Percentiles rank a stretch among this genome's conserved stretches.
phyloP scores from a whole-genome alignment of 768 basidiomycete species.

The Tephrocybe rancida region DNA sequence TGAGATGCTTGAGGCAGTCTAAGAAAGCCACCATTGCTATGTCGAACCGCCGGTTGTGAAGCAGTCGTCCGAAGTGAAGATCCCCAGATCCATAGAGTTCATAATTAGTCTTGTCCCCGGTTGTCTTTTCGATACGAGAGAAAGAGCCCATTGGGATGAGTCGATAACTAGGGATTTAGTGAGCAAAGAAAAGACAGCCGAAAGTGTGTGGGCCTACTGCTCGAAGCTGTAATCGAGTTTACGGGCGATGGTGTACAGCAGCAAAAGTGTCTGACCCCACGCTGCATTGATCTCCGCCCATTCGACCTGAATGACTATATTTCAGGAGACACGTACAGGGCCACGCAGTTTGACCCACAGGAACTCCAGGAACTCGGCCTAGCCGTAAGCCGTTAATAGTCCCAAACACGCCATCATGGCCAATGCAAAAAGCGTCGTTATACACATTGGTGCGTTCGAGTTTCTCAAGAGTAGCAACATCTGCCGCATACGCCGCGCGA shows the following conservation, averaged over 20 bases:
- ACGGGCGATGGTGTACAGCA: constrained; percentile 87
- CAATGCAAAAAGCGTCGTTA: constrained; percentile 94
- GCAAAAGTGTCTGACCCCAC: constrained; percentile 93
- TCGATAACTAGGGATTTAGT: constrained; percentile 63
- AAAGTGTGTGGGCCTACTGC: constrained; percentile 52
- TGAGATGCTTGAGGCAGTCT: constrained; percentile 90
- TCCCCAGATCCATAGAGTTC: constrained; percentile 97
- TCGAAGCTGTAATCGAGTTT: constrained; percentile 91
- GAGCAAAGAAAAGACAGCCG: background rate
- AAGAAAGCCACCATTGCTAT: constrained; percentile 95
- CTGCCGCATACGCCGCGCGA: constrained; percentile 77
- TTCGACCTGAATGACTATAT: constrained; percentile 65
- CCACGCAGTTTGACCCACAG: constrained; percentile 47
- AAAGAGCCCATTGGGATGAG: constrained; percentile 95
- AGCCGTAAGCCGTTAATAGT: constrained; percentile 97
- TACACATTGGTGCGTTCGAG: constrained; percentile 93
- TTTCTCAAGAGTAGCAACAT: constrained; percentile 77
- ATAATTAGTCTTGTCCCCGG: constrained; percentile 81
- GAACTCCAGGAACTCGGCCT: constrained; percentile 82
- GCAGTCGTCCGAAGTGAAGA: constrained; percentile 79
- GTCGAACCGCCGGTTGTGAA: constrained; percentile 96
- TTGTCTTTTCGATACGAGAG: constrained; percentile 85
- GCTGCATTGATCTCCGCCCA: constrained; percentile 99
- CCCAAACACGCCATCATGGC: constrained; percentile 92
- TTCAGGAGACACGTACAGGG: constrained; percentile 10